A percentile compares a stretch with the other conserved stretches of the same genome.
phyloP scores from a whole-genome alignment of 2,329 filamentous ascomycete species.

The Ceratocystis cacaofunesta region DNA sequence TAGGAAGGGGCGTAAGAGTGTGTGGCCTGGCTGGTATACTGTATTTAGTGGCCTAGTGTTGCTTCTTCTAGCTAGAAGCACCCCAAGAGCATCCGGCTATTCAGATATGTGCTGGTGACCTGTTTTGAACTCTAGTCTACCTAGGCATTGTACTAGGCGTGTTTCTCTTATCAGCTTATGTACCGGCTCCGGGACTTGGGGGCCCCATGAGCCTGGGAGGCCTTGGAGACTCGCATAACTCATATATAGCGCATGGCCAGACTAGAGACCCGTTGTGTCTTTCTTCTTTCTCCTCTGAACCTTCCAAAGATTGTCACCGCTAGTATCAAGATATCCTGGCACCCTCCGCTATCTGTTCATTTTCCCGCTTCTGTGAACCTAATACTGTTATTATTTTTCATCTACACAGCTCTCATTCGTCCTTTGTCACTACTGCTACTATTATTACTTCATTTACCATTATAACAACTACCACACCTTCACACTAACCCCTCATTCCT shows the following conservation, averaged over 20 bases:
- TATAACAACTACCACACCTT: conserved; percentile 10
- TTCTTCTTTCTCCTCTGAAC: not conserved
- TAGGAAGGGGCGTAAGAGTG: not conserved
- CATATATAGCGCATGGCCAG: not conserved
- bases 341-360: too few species aligned
- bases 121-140: not conserved
- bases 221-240: not conserved
- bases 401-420: not conserved
- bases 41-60: too few species aligned
- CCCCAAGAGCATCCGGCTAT: not conserved
- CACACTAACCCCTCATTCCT: conserved; percentile 15
- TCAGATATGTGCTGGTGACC: not conserved
- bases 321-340: too few species aligned
- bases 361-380: too few species aligned
- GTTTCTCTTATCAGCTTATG: not conserved
- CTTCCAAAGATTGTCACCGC: not conserved
- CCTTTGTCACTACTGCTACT: not conserved
- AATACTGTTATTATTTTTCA: too few species aligned
- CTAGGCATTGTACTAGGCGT: too few species aligned
- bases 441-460: not conserved
- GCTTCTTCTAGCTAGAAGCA: not conserved
- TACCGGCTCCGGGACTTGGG: not conserved
- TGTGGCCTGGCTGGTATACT: not conserved
- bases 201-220: not conserved
- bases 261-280: not conserved